Evolutionary conservation across 768 basidiomycete species (phyloP).

Genomic region (Pisolithus sp.): DNA sequence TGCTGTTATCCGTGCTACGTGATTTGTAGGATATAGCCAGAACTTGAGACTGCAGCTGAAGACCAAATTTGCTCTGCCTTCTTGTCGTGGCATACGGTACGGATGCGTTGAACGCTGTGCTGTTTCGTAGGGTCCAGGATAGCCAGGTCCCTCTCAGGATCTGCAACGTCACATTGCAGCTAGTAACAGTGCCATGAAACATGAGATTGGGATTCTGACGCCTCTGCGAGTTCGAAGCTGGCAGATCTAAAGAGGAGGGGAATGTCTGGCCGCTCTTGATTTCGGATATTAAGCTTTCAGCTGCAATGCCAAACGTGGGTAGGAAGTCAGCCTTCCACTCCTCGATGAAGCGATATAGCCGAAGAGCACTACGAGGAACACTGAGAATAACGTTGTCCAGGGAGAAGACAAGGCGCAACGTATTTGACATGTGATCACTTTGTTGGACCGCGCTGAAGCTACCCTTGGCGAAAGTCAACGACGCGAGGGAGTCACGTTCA

Average conservation of each 20-base stretch:
- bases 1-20: slow-evolving; percentile 26
- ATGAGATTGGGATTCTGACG: slow-evolving; percentile 30
- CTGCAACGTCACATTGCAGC: slow-evolving; percentile 59
- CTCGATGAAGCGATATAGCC: slow-evolving; percentile 70
- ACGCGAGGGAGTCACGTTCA: slow-evolving; percentile 56
- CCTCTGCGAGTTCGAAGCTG: slow-evolving; percentile 16
- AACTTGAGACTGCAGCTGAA: slow-evolving; percentile 56
- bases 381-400: slow-evolving; percentile 44
- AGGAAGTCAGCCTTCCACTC: slow-evolving; percentile 81
- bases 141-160: slow-evolving; percentile 89
- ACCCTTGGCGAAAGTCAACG: slow-evolving; percentile 43
- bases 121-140: slow-evolving; percentile 59
- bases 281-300: slow-evolving; percentile 62
- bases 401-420: slow-evolving; percentile 39
- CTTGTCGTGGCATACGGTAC: slow-evolving; percentile 27
- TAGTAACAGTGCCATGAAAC: slow-evolving; percentile 45
- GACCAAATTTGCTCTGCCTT: slow-evolving; percentile 46
- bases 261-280: slow-evolving; percentile 38
- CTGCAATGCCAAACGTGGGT: slow-evolving; percentile 62
- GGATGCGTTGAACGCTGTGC: slow-evolving; percentile 41
- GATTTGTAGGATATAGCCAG: slow-evolving; percentile 52
- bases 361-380: slow-evolving; percentile 77
- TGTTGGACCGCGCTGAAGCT: slow-evolving; percentile 42
- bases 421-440: slow-evolving; percentile 37
- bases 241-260: slow-evolving; percentile 26